Evolutionary conservation across 768 basidiomycete species (phyloP).

Genomic region (Amanita pseudoporphyria): DNA sequence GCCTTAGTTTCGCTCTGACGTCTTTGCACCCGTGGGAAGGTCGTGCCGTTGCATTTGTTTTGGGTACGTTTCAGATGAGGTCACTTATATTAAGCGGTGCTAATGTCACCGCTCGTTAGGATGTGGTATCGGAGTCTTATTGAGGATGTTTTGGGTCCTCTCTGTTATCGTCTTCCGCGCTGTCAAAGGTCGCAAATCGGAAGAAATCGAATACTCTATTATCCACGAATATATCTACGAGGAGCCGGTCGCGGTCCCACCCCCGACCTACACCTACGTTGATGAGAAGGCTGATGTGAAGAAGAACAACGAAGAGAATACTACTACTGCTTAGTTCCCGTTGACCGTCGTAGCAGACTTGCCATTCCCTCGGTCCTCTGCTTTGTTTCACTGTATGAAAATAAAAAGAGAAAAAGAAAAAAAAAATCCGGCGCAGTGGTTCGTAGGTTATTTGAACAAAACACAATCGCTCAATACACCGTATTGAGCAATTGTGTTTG

Average conservation of each 20-base stretch:
- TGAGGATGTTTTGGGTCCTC: constrained; percentile 76
- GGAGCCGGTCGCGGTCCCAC: constrained; percentile 38
- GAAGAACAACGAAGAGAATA: not conserved
- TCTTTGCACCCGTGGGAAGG: constrained; percentile 78
- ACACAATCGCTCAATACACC: not conserved
- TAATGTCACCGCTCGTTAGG: constrained; percentile 29
- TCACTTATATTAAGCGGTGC: constrained; percentile 3
- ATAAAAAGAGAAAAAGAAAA: not conserved
- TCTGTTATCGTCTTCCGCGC: constrained; percentile 51
- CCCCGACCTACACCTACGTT: constrained; percentile 44
- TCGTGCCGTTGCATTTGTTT: constrained; percentile 71
- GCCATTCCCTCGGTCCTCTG: not conserved
- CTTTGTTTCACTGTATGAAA: not conserved
- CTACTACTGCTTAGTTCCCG: not conserved
- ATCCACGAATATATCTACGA: constrained; percentile 28
- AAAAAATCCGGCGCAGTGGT: not conserved
- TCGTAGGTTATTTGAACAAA: not conserved
- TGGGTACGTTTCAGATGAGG: constrained; percentile 34
- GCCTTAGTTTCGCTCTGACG: constrained; percentile 58
- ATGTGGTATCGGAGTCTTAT: constrained; percentile 75
- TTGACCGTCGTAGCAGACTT: not conserved
- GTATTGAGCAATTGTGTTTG: too few relatives aligned
- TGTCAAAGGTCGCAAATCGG: constrained; percentile 31
- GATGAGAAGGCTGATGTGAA: constrained; percentile 39
- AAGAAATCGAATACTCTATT: constrained; percentile 29